Evolutionary conservation across 306 rosid genomes (phyloP), one percentile per base, ranked within the genome.

Genomic region (Begonia fuchsioides): DNA sequence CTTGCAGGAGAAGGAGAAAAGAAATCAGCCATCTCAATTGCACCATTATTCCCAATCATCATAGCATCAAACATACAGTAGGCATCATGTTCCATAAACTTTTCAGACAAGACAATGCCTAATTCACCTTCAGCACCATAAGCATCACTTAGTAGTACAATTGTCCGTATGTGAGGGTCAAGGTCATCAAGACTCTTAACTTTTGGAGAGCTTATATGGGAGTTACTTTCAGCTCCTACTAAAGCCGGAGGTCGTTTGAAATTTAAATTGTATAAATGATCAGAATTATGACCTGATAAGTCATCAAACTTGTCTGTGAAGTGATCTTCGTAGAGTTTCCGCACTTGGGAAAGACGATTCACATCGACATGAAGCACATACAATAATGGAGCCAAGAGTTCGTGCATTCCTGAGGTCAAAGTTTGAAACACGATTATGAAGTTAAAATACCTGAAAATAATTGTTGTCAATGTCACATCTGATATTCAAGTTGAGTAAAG

Each of bases 81-180:
- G 5, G 86, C 96, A 77, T 92, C 99, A 32, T 92, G 99, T 68
- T 92, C 99, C 66, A 85, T 64, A 67, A 92, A 92, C 70, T 81
- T 86, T 61, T 86, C 96, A 0, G 99, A 92, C 47, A 92, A 75
- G 49, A 92, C 93, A 49, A 86, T 60, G 43, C 99, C 99, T 49
- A 92, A 61, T 72, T 92, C 99, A 57, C 99, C 99, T 73, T 92
- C 99, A 59, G 93, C 81, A 43, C 96, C 99, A 68, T 92, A 92
- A 20, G 99, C 76, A 32, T 92, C 99, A 56, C 86, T 76, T 53
- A 92, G 74, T 70, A 85, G 69, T 50, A 92, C 68, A 52, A 86
- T 77, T 49, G 76, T 74, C 62, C 62, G 93, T 71, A 80, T 72
- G 68, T 77, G 75, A 47, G 93, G 82, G 71, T 92, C 94, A 66